Base-by-base conservation (phyloP, 345 rosid genomes). In the Combretum micranthum region DNA sequence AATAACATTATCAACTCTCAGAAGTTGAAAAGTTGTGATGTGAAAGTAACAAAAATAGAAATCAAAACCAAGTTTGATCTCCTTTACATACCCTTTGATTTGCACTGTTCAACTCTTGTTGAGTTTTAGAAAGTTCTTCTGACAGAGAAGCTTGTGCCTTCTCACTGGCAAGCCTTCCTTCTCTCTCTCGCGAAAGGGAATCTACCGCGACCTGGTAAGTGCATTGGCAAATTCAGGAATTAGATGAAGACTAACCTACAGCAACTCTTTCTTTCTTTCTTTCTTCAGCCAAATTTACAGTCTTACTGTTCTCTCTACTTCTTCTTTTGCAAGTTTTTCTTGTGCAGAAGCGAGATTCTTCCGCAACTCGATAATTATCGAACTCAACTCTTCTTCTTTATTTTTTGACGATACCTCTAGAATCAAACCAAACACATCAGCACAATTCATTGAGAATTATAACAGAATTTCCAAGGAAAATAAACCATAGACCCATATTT, bases 351-450 rank as follows among this genome's bases (percentile, higher is more conserved):
- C 68, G 65, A 85, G 83, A 61, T 83, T 89, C 78, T 75, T 93
- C 64, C 94, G 77, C 64, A 93, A 66, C 68, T 93, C 99, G 53
- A 74, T 83, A 65, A 93, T 87, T 49, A 93, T 83, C 78, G 88
- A 75, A 80, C 81, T 89, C 69, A 93, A 62, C 64, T 93, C 99
- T 67, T 83, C 92, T 52, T 89, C 99, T 70, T 87, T 93, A 83
- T 83, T 87, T 67, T 64, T 78, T 68, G 88, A 69, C 43, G 68
- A 66, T 56, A 77, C 64, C 79, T 93, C 99, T 93, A 75, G 53
- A 63, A 60, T 62, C 61, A 79, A 65, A 37, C 50, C 17, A 51
- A 43, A 52, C 42, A 3, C 45, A 26, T 60, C 47, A 47, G 2
- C 16, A 39, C 42, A 52, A 55, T 11, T 17, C 4, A 64, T 20